phyloP scores from a whole-genome alignment of 306 rosid genomes.

The Pyrus communis region DNA sequence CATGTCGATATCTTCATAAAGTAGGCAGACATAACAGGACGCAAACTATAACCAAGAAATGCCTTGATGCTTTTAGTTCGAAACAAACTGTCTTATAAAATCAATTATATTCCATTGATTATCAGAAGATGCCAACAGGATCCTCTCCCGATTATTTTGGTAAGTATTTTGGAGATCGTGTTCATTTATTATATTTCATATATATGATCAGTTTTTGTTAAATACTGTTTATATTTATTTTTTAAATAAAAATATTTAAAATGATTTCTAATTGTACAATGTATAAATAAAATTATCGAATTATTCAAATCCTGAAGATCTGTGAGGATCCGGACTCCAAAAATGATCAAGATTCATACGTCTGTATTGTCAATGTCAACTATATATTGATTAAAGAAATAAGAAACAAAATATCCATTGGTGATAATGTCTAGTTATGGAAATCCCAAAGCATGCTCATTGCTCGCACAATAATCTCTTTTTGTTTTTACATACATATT shows the following conservation, averaged over 20 bases:
- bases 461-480: not conserved
- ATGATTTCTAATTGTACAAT: rapidly evolving
- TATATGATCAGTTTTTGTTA: rapidly evolving
- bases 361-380: not conserved
- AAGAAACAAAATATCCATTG: not conserved
- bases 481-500: not conserved
- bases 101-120: too few species aligned
- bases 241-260: too few species aligned
- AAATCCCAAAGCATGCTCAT: not conserved
- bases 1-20: too few species aligned
- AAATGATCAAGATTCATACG: not conserved
- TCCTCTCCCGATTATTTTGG: too few species aligned
- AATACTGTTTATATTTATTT: too few species aligned
- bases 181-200: too few species aligned
- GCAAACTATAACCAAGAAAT: not conserved
- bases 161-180: too few species aligned
- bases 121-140: too few species aligned
- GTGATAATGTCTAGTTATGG: not conserved
- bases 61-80: too few species aligned
- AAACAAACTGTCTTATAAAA: not conserved
- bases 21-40: too few species aligned
- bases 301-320: rapidly evolving
- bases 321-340: too few species aligned
- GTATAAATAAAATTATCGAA: too few species aligned
- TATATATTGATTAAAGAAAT: not conserved